Base-by-base conservation (phyloP, 2,329 filamentous ascomycete species). In the Aureobasidium namibiae region DNA sequence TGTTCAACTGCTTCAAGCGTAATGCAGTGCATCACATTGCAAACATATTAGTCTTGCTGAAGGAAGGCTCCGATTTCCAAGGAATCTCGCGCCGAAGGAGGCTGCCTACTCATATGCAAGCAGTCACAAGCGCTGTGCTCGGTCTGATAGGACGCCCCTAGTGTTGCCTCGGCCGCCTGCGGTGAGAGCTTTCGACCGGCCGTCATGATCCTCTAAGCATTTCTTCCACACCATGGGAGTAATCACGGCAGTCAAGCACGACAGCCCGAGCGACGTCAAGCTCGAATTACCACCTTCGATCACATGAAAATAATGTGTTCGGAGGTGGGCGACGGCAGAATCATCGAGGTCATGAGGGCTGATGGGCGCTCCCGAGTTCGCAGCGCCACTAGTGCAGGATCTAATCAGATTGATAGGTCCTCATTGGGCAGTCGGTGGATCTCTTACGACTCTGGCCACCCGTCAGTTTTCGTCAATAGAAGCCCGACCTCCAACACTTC, bases 71-170 rank as follows among this genome's bases (percentile, higher is more conserved):
- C 8, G 10, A 33, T 1, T 9, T 8, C 18, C 11, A 9, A 0
- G 13, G n/a, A n/a, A 3, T 16, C 46, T 36, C 46, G 46, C 10
- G 13, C 31, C 31, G 24, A 53, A 11, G 11, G 18, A 13, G 36
- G 4, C 38, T 16, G 24, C 36, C 49, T 42, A 23, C 24, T 33
- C 34, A 31, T 24, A 53, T 53, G 50, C 50, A 53, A 42, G 36
- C 50, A 42, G 34, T 53, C 50, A 53, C 50, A 53, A 53, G 50
- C 50, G 36, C 26, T 33, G 36, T 41, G 26, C 31, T 53, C 18
- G 23, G 10, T 53, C n/a, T 18, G 8, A 34, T 10, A 31, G 36
- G 52, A 4, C 29, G n/a, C 26, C 18, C 29, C 21, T 56, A 44
- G 52, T 41, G 52, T 26, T 13, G 52, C 29, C 29, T 36, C 39